Conservation (phyloP, 2,329 filamentous ascomycete species). For the Ophiostoma triangulosporum region DNA sequence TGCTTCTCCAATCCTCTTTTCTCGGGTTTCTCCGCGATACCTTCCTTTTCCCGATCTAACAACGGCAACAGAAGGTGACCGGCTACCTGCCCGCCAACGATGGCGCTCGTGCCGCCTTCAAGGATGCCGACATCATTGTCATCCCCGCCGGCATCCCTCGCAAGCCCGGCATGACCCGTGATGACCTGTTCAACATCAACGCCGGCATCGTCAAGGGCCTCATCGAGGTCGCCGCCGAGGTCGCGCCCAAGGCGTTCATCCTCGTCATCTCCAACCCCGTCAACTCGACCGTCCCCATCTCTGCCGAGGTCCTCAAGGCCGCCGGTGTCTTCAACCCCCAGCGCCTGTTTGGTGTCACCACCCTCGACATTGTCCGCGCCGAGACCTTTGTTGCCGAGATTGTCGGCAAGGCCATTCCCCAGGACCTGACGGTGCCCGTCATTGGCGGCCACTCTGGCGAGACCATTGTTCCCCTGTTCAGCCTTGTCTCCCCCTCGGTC, state of each 20-base stretch:
- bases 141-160: slow-evolving; percentile 97
- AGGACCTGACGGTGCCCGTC: slow-evolving; percentile 76
- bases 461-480: slow-evolving; percentile 96
- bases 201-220: slow-evolving; percentile 93
- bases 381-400: slow-evolving; percentile 91
- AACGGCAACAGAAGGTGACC: slow-evolving; percentile 52
- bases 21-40: too few relatives aligned
- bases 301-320: slow-evolving; percentile 89
- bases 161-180: slow-evolving; percentile 98
- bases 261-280: slow-evolving; percentile 99
- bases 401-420: slow-evolving; percentile 66
- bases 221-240: slow-evolving; percentile 75
- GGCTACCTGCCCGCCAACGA: slow-evolving; percentile 80
- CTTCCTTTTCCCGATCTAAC: too few relatives aligned
- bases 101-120: slow-evolving; percentile 77
- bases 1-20: too few relatives aligned
- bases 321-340: slow-evolving; percentile 89
- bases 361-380: slow-evolving; percentile 92
- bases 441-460: slow-evolving; percentile 95
- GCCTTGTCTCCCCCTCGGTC: slow-evolving; percentile 68
- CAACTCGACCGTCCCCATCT: slow-evolving; percentile 97
- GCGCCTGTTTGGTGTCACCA: slow-evolving; percentile 96
- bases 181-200: slow-evolving; percentile 99
- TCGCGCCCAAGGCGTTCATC: slow-evolving; percentile 83
- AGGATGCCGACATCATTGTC: slow-evolving; percentile 87